A percentile compares a stretch with the other conserved stretches of the same genome.
Conservation (phyloP, 2,329 filamentous ascomycete genomes). For the Xylariaceae sp. region DNA sequence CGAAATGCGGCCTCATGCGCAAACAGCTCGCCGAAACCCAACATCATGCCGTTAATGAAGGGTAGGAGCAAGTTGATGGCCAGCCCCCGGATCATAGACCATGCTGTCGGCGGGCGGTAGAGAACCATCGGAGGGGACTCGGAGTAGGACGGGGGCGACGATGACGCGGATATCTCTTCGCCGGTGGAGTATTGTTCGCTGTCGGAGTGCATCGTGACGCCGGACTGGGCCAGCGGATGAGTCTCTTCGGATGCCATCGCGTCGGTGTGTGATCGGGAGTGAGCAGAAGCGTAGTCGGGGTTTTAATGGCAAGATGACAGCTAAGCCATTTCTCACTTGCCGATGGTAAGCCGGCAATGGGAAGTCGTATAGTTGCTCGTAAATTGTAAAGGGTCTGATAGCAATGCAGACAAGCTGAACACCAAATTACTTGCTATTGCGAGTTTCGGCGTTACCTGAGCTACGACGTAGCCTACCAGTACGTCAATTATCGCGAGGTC, state of each 20-base stretch:
- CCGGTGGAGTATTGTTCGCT: constrained; percentile 73
- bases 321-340: neutral
- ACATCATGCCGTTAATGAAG: constrained; percentile 96
- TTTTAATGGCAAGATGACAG: too few relatives aligned
- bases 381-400: too few relatives aligned
- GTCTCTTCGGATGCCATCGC: constrained; percentile 49
- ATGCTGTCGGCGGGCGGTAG: constrained; percentile 83
- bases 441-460: too few relatives aligned
- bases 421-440: too few relatives aligned
- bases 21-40: constrained; percentile 94
- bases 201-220: constrained; percentile 74
- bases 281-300: neutral
- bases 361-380: too few relatives aligned
- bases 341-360: too few relatives aligned
- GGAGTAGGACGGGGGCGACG: constrained; percentile 57
- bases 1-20: constrained; percentile 93
- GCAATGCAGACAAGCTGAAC: too few relatives aligned
- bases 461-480: too few relatives aligned
- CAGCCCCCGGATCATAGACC: constrained; percentile 77
- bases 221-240: constrained; percentile 61
- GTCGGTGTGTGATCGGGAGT: neutral
- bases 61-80: constrained; percentile 94
- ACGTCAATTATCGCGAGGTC: too few relatives aligned
- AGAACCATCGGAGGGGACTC: constrained; percentile 68
- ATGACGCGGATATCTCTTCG: constrained; percentile 56